Evolutionary conservation across 768 basidiomycete species (phyloP).

Genomic region (Chlorophyllum brunneum): DNA sequence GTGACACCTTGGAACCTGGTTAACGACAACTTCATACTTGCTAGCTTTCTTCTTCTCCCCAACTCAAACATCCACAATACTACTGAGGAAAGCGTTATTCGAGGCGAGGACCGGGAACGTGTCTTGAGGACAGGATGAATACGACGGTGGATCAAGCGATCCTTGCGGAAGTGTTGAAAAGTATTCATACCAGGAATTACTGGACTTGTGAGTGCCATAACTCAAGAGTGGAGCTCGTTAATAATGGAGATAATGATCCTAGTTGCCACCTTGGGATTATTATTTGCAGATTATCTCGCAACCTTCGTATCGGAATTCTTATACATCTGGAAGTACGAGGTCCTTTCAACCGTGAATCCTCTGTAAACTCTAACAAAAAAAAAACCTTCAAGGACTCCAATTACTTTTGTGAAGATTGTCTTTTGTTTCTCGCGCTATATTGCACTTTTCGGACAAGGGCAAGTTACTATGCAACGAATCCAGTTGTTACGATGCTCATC

Average conservation of each 20-base stretch:
- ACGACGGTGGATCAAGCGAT: background rate
- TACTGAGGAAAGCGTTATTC: too few species aligned
- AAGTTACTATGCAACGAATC: background rate
- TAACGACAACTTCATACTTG: too few species aligned
- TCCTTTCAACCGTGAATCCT: too few species aligned
- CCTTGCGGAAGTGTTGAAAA: background rate
- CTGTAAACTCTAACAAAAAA: background rate
- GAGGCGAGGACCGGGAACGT: too few species aligned
- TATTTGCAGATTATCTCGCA: conserved; percentile 2
- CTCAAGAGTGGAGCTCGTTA: too few species aligned
- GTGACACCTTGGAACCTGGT: too few species aligned
- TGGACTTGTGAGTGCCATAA: background rate
- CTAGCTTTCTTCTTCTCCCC: too few species aligned
- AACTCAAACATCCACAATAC: too few species aligned
- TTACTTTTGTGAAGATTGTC: background rate
- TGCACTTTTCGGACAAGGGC: conserved; percentile 17
- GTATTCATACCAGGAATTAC: background rate
- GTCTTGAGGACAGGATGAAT: too few species aligned
- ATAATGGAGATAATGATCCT: too few species aligned
- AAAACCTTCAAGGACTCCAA: background rate
- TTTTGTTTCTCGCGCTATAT: conserved; percentile 18
- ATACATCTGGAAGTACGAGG: conserved; percentile 10
- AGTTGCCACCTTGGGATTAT: conserved; percentile 3
- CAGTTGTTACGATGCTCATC: background rate
- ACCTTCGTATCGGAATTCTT: background rate